Percentiles rank a stretch among this genome's conserved stretches.
Conservation (phyloP, 1,139 yeast genomes). For the Candida dubliniensis region DNA sequence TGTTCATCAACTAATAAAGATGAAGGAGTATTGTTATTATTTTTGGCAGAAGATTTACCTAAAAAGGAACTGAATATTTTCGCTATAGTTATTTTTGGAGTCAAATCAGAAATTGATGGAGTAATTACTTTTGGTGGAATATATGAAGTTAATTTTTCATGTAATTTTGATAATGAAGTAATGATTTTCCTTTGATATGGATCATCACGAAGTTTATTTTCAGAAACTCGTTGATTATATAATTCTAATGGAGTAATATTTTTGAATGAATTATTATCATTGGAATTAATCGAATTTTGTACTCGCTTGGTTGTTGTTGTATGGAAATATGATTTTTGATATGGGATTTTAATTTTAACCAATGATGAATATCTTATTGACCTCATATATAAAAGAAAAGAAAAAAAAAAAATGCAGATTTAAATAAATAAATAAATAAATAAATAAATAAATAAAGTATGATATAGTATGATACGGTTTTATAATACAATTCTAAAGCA, state of each 20-base stretch:
- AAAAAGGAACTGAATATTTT: constrained; percentile 39
- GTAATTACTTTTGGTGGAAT: constrained; percentile 53
- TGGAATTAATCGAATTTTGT: neutral
- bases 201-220: constrained; percentile 60
- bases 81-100: constrained; percentile 48
- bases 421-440: neutral
- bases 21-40: neutral
- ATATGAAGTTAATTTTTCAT: constrained; percentile 47
- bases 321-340: no score
- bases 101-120: constrained; percentile 49
- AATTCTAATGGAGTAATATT: constrained; percentile 52
- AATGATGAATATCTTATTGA: neutral
- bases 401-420: neutral
- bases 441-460: neutral
- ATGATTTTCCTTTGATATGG: constrained; percentile 67
- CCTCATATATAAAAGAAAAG: neutral
- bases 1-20: constrained; percentile 17
- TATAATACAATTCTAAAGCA: no score
- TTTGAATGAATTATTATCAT: constrained; percentile 1
- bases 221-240: constrained; percentile 55
- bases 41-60: constrained; percentile 19
- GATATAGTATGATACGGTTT: no score
- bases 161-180: constrained; percentile 52
- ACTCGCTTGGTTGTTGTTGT: no score
- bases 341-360: no score